Evolutionary conservation across 164 flowering plant genomes (phyloP).

Genomic region (Taxillus chinensis): DNA sequence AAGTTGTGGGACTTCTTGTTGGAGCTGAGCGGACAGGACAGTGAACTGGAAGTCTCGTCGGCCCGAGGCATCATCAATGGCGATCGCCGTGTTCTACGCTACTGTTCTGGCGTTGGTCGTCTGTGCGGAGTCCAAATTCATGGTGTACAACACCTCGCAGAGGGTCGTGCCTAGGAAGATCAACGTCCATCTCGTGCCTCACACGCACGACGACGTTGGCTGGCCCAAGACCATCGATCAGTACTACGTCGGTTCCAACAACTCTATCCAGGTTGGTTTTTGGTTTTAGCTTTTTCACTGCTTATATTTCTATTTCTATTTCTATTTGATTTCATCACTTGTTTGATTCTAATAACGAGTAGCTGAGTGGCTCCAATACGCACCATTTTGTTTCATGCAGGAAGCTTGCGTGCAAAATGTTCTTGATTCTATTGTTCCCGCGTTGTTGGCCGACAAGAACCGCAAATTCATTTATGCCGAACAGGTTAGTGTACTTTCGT

Average conservation of each 20-base stretch:
- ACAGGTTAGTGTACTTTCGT: constrained; percentile 20
- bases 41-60: too few relatives aligned
- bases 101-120: constrained; percentile 1
- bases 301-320: not conserved
- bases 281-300: not conserved
- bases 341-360: not conserved
- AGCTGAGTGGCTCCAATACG: not conserved
- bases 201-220: constrained; percentile 38
- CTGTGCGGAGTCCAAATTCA: constrained; percentile 13
- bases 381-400: not conserved
- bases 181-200: constrained; percentile 36
- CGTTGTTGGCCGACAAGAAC: constrained; percentile 69
- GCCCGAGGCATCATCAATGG: constrained; percentile 5
- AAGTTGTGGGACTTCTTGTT: too few relatives aligned
- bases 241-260: constrained; percentile 36
- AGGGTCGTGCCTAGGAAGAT: constrained; percentile 20
- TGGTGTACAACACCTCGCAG: constrained; percentile 23
- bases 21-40: too few relatives aligned
- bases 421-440: constrained; percentile 67
- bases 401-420: constrained; percentile 70
- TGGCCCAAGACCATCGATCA: constrained; percentile 38
- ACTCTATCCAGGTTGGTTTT: constrained; percentile 21
- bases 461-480: constrained; percentile 81
- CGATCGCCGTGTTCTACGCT: not conserved
- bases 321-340: not conserved